Percentiles rank a stretch among this genome's conserved stretches.
Evolutionary conservation across 805 yeast species (phyloP).

Genomic region (Ogataea pini): DNA sequence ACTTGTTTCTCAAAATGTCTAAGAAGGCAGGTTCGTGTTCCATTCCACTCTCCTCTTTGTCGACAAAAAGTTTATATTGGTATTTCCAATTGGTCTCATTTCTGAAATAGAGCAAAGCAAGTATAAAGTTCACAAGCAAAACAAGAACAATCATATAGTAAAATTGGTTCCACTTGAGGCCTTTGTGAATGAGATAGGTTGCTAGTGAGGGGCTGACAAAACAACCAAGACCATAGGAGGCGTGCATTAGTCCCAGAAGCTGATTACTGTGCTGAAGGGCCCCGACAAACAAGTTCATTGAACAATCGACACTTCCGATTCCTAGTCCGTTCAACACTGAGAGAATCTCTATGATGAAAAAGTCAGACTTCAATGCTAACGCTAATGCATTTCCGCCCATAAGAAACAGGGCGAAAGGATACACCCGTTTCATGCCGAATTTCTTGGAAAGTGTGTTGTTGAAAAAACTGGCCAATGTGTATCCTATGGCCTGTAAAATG

Average conservation of each 20-base stretch:
- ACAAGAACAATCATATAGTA: conserved; percentile 40
- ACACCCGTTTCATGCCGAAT: conserved; percentile 54
- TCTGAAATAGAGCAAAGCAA: conserved; percentile 35
- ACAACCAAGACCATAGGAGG: conserved; percentile 55
- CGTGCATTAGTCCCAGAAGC: conserved; percentile 52
- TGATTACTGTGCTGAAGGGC: conserved; percentile 48
- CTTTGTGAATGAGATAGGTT: conserved; percentile 41
- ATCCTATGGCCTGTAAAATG: conserved; percentile 55
- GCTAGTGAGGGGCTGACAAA: conserved; percentile 50
- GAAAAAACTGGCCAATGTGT: conserved; percentile 50
- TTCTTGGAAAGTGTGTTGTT: conserved; percentile 43
- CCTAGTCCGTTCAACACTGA: conserved; percentile 54
- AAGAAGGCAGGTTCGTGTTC: conserved; percentile 23
- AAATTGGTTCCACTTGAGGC: conserved; percentile 46
- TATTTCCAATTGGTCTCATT: conserved; percentile 49
- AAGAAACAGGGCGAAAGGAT: conserved; percentile 21
- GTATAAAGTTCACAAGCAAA: conserved; percentile 28
- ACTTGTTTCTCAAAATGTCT: conserved; percentile 35
- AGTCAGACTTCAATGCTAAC: conserved; percentile 44
- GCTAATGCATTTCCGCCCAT: conserved; percentile 24
- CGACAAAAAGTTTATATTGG: conserved; percentile 29
- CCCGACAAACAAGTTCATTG: conserved; percentile 55
- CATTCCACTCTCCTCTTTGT: conserved; percentile 19
- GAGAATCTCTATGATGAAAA: conserved; percentile 39
- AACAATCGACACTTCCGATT: conserved; percentile 56